These are phyloP conservation scores for Penicillium sumatraense DNA, from an alignment of 2,329 filamentous ascomycete genomes.

Conservation along the genomic window DNA sequence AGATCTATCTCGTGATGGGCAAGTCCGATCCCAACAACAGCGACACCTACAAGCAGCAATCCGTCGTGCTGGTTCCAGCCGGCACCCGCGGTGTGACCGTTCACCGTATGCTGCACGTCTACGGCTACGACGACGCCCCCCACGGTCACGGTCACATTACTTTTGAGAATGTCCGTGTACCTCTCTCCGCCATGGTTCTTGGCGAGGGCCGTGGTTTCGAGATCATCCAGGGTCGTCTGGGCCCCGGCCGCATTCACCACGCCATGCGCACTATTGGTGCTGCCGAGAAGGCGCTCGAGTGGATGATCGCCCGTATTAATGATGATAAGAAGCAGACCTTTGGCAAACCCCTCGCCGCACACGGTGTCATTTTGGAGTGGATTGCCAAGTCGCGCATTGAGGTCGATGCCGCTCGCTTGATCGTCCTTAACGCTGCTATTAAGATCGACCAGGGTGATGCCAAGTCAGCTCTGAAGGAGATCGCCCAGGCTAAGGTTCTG, in stretches of 20 bases:
- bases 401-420: slow-evolving; percentile 86
- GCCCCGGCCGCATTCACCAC: slow-evolving; percentile 95
- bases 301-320: slow-evolving; percentile 93
- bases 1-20: slow-evolving; percentile 95
- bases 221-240: slow-evolving; percentile 95
- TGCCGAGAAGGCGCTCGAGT: slow-evolving; percentile 88
- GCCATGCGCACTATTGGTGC: slow-evolving; percentile 94
- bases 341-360: slow-evolving; percentile 81
- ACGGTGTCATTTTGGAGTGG: slow-evolving; percentile 94
- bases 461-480: slow-evolving; percentile 89
- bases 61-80: slow-evolving; percentile 85
- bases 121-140: slow-evolving; percentile 97
- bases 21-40: slow-evolving; percentile 79
- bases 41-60: slow-evolving; percentile 87
- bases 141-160: slow-evolving; percentile 94
- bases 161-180: slow-evolving; percentile 89
- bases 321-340: slow-evolving; percentile 90
- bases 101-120: slow-evolving; percentile 89
- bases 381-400: slow-evolving; percentile 91
- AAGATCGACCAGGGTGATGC: slow-evolving; percentile 90
- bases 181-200: slow-evolving; percentile 80
- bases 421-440: slow-evolving; percentile 92
- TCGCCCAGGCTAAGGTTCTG: slow-evolving; percentile 92
- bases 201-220: slow-evolving; percentile 95
- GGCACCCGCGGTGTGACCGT: slow-evolving; percentile 85